These are phyloP conservation scores for Yamadazyma oceani DNA, from an alignment of 1,139 yeast genomes.

Conservation along the genomic window DNA sequence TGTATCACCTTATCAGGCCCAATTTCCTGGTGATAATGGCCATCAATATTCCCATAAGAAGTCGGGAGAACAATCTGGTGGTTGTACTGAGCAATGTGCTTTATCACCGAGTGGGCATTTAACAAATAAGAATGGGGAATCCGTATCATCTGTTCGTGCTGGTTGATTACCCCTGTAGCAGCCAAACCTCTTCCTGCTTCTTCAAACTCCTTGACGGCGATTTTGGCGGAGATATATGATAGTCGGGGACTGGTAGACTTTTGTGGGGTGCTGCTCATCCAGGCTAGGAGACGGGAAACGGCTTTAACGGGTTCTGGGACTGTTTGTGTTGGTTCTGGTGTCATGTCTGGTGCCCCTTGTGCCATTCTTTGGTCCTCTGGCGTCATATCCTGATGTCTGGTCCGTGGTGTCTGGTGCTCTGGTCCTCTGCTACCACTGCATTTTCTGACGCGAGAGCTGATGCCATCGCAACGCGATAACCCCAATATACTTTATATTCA, in stretches of 20 bases:
- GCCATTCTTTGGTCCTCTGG: no score
- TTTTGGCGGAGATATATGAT: slow-evolving; percentile 5
- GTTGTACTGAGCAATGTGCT: slow-evolving; percentile 32
- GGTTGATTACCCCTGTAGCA: slow-evolving; percentile 33
- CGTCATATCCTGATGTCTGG: no score
- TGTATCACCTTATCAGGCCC: slow-evolving; percentile 18
- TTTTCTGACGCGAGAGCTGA: no score
- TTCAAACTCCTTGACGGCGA: slow-evolving; percentile 3
- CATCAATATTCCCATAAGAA: slow-evolving; percentile 20
- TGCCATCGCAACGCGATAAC: slow-evolving; percentile 4
- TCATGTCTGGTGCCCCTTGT: no score
- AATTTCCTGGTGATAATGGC: slow-evolving; percentile 20
- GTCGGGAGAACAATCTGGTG: slow-evolving; percentile 19
- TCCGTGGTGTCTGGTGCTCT: no score
- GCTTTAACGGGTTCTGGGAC: no score
- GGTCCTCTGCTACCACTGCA: no score
- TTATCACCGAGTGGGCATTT: slow-evolving; percentile 57
- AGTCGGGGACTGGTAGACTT: not conserved
- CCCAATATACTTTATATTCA: no score
- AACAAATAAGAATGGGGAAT: slow-evolving; percentile 62
- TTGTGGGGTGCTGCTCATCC: slow-evolving; percentile 8
- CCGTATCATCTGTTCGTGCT: slow-evolving; percentile 47
- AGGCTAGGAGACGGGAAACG: slow-evolving; percentile 5
- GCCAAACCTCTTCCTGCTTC: slow-evolving; percentile 66
- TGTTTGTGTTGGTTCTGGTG: no score